phyloP scores from a whole-genome alignment of 345 rosid genomes.

The Xanthoceras sorbifolium region DNA sequence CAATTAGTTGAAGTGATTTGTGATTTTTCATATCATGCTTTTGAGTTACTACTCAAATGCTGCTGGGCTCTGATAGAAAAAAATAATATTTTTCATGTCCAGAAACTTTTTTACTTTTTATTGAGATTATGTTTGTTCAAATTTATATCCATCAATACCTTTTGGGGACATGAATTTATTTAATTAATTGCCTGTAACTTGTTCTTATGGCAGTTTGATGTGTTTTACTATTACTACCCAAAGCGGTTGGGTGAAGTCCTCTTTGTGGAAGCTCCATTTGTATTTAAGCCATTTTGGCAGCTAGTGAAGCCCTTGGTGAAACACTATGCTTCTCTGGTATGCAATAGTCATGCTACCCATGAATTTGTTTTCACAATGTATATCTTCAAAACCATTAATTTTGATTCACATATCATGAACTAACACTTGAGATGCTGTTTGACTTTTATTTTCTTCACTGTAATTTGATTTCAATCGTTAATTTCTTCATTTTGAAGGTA shows the following conservation, averaged over 20 bases:
- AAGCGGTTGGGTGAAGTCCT: slow-evolving; percentile 83
- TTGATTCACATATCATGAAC: not conserved
- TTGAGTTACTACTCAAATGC: not conserved
- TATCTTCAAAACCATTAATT: not conserved
- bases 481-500: slow-evolving; percentile 53
- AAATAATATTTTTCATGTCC: no score
- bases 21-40: not conserved
- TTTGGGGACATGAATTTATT: not conserved
- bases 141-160: not conserved
- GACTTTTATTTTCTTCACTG: not conserved
- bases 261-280: slow-evolving; percentile 86
- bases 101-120: not conserved
- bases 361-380: slow-evolving; percentile 11
- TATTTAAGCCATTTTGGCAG: slow-evolving; percentile 88
- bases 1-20: not conserved
- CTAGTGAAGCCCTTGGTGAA: slow-evolving; percentile 70
- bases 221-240: slow-evolving; percentile 85
- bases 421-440: not conserved
- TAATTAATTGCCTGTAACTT: not conserved
- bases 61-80: not conserved
- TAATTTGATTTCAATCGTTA: slow-evolving; percentile 1
- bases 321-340: slow-evolving; percentile 83
- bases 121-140: not conserved
- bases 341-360: slow-evolving; percentile 19
- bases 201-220: slow-evolving; percentile 67